phyloP scores from a whole-genome alignment of 345 rosid genomes.

The Brassica carinata region DNA sequence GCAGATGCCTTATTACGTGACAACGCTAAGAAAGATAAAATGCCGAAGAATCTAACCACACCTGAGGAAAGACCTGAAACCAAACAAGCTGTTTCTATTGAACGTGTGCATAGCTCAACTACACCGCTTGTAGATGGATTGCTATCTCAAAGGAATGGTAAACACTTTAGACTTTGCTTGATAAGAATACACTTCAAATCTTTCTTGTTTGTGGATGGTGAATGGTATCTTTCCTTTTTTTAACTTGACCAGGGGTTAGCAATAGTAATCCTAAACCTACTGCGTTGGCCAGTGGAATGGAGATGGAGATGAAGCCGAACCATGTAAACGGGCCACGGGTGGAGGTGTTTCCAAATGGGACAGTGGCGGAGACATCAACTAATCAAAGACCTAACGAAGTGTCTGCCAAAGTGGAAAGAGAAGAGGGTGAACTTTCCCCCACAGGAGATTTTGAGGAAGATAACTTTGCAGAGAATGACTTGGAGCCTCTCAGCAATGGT shows the following conservation, averaged over 20 bases:
- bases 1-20: slow-evolving; percentile 30
- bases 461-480: slow-evolving; percentile 62
- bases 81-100: slow-evolving; percentile 26
- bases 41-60: slow-evolving; percentile 6
- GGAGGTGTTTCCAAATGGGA: slow-evolving; percentile 78
- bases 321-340: slow-evolving; percentile 52
- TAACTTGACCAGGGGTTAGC: slow-evolving; percentile 54
- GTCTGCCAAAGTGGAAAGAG: slow-evolving; percentile 79
- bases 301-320: slow-evolving; percentile 54
- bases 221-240: slow-evolving; percentile 37
- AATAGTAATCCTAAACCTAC: slow-evolving; percentile 56
- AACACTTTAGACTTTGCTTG: slow-evolving; percentile 20
- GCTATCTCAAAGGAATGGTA: slow-evolving; percentile 29
- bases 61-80: slow-evolving; percentile 11
- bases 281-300: slow-evolving; percentile 50
- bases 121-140: slow-evolving; percentile 30
- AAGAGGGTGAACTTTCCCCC: slow-evolving; percentile 98
- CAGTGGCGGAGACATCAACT: slow-evolving; percentile 46
- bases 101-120: slow-evolving; percentile 20
- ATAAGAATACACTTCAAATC: not conserved
- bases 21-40: slow-evolving; percentile 29
- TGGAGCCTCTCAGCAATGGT: slow-evolving; percentile 55
- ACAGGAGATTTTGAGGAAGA: slow-evolving; percentile 93
- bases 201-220: slow-evolving; percentile 21
- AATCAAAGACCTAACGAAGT: slow-evolving; percentile 58